Base-by-base conservation (phyloP, 176 grass and related monocot genomes). In the Secale cereale region DNA sequence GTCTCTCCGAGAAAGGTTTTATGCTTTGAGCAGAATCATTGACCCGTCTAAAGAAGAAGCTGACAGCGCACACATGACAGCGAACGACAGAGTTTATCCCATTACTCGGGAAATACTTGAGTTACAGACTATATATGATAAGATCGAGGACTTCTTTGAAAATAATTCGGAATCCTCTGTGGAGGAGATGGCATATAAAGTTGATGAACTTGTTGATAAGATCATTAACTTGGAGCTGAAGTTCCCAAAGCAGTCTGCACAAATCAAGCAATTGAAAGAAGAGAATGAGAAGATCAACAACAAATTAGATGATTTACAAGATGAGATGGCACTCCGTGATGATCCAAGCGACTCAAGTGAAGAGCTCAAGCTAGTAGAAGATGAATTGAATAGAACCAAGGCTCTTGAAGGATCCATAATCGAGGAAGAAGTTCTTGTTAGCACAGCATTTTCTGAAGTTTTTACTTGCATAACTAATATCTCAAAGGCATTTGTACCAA, bases 191-290 rank as follows among this genome's bases (percentile, higher is more conserved):
- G 92, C 91, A 73, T 83, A 79, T 36, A 94, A 88, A 82, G 92
- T 97, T 72, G 95, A 97, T 56, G 89, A 94, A 76, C 82, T 97
- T 27, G 89, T 94, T 36, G 90, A 89, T 85, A 94, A 88, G 77
- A 83, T 93, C 43, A 86, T 97, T 36, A 83, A 78, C 50, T 92
- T 94, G 80, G 89, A 97, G 81, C 87, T 89, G 8, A 94, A 81
- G 17, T 76, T 94, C 77, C 88, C 92, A 6, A 90, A 91, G 64
- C 88, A 94, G 59, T 88, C 40, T 43, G 85, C 87, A 65, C 90
- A 91, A 78, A 93, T 90, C 73, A 91, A 88, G 63, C 86, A 54
- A 78, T 35, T 97, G 80, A 90, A 79, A 82, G 63, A 73, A 66
- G 92, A 93, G 65, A 93, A 90, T 36, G 85, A 87, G 11, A 86